These are phyloP conservation scores for Danielia oregonensis DNA, from an alignment of 805 yeast species.

Conservation along the genomic window DNA sequence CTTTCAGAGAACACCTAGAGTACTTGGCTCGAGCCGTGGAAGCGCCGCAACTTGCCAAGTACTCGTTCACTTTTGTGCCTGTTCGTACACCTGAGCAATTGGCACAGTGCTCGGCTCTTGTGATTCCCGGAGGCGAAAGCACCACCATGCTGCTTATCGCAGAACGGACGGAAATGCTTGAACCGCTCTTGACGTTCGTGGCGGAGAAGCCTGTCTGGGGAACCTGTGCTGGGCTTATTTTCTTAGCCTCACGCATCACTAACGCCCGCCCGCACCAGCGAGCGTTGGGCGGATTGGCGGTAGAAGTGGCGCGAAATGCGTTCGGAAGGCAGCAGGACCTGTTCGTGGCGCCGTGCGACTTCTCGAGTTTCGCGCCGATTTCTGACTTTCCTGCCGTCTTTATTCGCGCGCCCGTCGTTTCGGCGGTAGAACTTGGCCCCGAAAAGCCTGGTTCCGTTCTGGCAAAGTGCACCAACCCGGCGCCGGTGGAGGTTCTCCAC, in stretches of 20 bases:
- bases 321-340: conserved; percentile 77
- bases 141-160: conserved; percentile 70
- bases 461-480: conserved; percentile 18
- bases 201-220: conserved; percentile 68
- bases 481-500: conserved; percentile 41
- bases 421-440: conserved; percentile 11
- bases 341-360: conserved; percentile 47
- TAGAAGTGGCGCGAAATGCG: conserved; percentile 66
- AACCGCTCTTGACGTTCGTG: conserved; percentile 51
- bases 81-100: conserved; percentile 55
- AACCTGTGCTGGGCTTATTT: conserved; percentile 79
- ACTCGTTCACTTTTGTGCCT: conserved; percentile 34
- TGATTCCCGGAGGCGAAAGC: conserved; percentile 73
- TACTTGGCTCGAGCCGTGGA: conserved; percentile 18
- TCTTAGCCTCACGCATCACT: conserved; percentile 51
- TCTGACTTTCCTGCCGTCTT: conserved; percentile 48
- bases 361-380: conserved; percentile 39
- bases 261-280: conserved; percentile 53
- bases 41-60: conserved; percentile 6
- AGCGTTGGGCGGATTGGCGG: conserved; percentile 60
- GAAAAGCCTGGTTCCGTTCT: conserved; percentile 1
- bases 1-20: conserved; percentile 63
- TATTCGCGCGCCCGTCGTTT: conserved; percentile 75
- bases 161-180: conserved; percentile 55
- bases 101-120: conserved; percentile 49